Conservation (phyloP, 106 monocot genomes). For the Allium fistulosum region DNA sequence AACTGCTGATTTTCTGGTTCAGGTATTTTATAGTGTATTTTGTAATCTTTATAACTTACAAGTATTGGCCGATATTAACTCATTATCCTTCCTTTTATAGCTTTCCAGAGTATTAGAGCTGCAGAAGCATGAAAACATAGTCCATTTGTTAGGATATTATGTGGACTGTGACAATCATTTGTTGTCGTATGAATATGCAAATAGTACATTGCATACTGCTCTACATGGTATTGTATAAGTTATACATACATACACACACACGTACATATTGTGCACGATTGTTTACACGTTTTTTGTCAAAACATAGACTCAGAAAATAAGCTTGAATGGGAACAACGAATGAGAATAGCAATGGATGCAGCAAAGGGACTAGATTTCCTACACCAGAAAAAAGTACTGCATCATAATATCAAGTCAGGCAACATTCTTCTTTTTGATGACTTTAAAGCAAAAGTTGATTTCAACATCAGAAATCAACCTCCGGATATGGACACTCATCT, state of each 20-base stretch:
- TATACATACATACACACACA: too few relatives aligned
- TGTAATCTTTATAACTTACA: not conserved
- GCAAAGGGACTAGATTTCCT: constrained; percentile 4
- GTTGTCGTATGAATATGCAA: not conserved
- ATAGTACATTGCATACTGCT: not conserved
- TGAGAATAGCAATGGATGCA: constrained; percentile 1
- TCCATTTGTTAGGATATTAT: not conserved
- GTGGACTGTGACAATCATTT: not conserved
- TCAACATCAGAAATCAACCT: not conserved
- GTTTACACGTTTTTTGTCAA: not conserved
- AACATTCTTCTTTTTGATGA: not conserved
- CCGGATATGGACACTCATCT: constrained; percentile 3
- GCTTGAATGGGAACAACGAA: not conserved
- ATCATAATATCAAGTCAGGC: constrained; percentile 1
- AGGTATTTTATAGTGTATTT: not conserved
- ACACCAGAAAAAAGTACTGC: not conserved
- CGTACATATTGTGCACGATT: not conserved
- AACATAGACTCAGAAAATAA: not conserved
- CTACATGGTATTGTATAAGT: constrained; percentile 1
- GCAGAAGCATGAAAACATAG: constrained; percentile 5
- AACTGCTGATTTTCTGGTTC: constrained; percentile 3
- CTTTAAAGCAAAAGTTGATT: constrained; percentile 4
- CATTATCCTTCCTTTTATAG: not conserved
- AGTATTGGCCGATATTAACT: not conserved
- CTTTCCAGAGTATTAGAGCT: not conserved